phyloP scores from a whole-genome alignment of 768 basidiomycete genomes.

The Russula sp. region DNA sequence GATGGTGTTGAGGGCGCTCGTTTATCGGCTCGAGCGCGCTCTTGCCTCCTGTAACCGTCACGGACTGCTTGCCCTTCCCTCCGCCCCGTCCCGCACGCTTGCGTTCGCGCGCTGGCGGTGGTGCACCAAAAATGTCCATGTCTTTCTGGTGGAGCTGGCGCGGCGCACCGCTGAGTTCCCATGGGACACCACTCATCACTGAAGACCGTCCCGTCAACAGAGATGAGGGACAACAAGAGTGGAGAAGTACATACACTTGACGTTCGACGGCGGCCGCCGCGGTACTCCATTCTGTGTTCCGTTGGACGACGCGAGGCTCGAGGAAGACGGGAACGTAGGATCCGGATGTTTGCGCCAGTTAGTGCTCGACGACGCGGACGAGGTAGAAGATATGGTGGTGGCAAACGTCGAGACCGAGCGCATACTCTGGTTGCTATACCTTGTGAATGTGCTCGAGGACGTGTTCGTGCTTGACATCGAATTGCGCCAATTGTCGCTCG shows the following conservation, averaged over 20 bases:
- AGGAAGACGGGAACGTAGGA: not conserved
- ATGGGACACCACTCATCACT: constrained; percentile 77
- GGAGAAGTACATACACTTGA: constrained; percentile 62
- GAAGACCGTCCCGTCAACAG: not conserved
- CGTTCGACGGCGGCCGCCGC: constrained; percentile 41
- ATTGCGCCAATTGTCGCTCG: constrained; percentile 77
- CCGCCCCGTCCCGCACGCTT: constrained; percentile 35
- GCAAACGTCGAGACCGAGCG: constrained; percentile 76
- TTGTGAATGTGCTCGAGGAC: constrained; percentile 67
- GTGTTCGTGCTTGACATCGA: constrained; percentile 68
- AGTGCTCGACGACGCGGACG: constrained; percentile 50
- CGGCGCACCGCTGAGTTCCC: constrained; percentile 65
- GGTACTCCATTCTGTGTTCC: constrained; percentile 6
- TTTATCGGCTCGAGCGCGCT: constrained; percentile 68
- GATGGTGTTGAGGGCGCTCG: constrained; percentile 53
- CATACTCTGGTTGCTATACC: constrained; percentile 64
- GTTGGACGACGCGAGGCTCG: constrained; percentile 10
- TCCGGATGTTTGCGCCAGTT: constrained; percentile 53
- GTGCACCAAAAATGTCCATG: constrained; percentile 53
- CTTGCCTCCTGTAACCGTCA: constrained; percentile 45
- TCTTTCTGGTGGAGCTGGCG: constrained; percentile 55
- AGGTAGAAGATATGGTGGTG: constrained; percentile 74
- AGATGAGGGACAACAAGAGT: constrained; percentile 10
- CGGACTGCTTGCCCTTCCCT: constrained; percentile 15
- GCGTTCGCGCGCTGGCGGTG: constrained; percentile 52